A percentile compares a stretch with the other conserved stretches of the same genome.
Conservation (phyloP, 2,329 filamentous ascomycete species). For the Cladorrhinum sp. region DNA sequence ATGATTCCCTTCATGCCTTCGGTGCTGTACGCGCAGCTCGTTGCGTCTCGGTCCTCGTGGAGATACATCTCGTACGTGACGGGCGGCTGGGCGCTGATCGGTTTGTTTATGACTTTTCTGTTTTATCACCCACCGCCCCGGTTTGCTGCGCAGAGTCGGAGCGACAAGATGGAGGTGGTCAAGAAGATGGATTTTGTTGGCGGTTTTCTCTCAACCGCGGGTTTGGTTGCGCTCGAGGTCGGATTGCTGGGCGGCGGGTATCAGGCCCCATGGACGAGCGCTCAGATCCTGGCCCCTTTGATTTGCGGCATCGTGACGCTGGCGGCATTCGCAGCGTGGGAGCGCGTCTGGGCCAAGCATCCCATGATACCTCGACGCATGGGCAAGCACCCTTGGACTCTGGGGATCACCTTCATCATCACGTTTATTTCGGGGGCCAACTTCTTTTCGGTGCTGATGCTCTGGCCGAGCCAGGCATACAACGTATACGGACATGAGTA, state of each 20-base stretch:
- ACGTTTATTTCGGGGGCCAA: constrained; percentile 59
- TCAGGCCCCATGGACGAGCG: constrained; percentile 36
- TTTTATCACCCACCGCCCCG: constrained; percentile 54
- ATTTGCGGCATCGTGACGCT: constrained; percentile 40
- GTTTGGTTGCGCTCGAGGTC: constrained; percentile 49
- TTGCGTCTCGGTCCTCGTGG: constrained; percentile 48
- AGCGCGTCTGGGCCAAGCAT: constrained; percentile 36
- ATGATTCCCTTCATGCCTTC: constrained; percentile 62
- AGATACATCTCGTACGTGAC: constrained; percentile 53
- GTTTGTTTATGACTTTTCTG: constrained; percentile 47
- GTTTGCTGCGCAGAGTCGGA: constrained; percentile 39
- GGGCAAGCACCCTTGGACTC: constrained; percentile 44
- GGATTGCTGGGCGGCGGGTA: constrained; percentile 43
- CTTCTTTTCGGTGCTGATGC: constrained; percentile 54
- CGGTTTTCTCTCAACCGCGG: constrained; percentile 47
- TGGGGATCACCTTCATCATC: constrained; percentile 53
- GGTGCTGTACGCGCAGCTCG: constrained; percentile 57
- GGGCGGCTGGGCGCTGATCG: constrained; percentile 49
- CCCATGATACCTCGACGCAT: constrained; percentile 43
- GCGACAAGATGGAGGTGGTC: constrained; percentile 40
- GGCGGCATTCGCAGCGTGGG: constrained; percentile 36
- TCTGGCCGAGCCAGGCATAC: constrained; percentile 63
- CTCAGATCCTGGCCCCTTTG: constrained; percentile 39
- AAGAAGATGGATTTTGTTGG: constrained; percentile 49
- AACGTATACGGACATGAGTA: constrained; percentile 62